phyloP scores from a whole-genome alignment of 352 stramenopile species.

The Globisporangium alternatum region DNA sequence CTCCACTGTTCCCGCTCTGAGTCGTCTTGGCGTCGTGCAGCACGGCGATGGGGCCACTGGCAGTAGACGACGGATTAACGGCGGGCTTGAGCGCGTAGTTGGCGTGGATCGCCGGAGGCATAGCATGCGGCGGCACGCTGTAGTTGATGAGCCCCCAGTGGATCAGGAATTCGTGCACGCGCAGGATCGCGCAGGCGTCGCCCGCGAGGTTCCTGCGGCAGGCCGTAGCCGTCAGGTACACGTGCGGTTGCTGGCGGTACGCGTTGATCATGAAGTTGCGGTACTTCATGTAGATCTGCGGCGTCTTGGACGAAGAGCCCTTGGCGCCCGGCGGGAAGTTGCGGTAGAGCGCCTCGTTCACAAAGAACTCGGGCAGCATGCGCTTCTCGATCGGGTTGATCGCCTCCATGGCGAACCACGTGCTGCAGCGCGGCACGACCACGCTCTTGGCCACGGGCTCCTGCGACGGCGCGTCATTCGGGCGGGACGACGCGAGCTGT shows the following conservation, averaged over 20 bases:
- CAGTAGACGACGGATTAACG: constrained; percentile 7
- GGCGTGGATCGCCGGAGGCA: constrained; percentile 47
- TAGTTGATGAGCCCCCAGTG: constrained; percentile 89
- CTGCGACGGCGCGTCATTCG: constrained; percentile 14
- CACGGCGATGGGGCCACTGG: constrained; percentile 25
- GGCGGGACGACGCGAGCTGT: background rate
- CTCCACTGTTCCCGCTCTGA: background rate
- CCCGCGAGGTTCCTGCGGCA: constrained; percentile 78
- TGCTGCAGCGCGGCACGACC: constrained; percentile 65
- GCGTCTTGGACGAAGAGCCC: constrained; percentile 43
- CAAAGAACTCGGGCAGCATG: constrained; percentile 84
- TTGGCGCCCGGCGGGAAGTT: constrained; percentile 22
- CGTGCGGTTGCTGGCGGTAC: constrained; percentile 72
- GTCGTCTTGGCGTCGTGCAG: constrained; percentile 23
- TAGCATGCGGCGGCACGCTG: constrained; percentile 69
- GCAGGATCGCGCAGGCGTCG: constrained; percentile 79
- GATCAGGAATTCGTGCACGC: constrained; percentile 83
- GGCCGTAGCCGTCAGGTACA: constrained; percentile 81
- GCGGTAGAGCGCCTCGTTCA: constrained; percentile 21
- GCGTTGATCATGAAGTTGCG: constrained; percentile 86
- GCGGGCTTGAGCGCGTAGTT: constrained; percentile 53
- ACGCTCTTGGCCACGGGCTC: constrained; percentile 29
- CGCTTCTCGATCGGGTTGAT: constrained; percentile 81
- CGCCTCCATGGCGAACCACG: constrained; percentile 75
- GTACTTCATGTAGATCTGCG: constrained; percentile 80